Base-by-base conservation (phyloP, 768 basidiomycete species). In the Pisolithus marmoratus region DNA sequence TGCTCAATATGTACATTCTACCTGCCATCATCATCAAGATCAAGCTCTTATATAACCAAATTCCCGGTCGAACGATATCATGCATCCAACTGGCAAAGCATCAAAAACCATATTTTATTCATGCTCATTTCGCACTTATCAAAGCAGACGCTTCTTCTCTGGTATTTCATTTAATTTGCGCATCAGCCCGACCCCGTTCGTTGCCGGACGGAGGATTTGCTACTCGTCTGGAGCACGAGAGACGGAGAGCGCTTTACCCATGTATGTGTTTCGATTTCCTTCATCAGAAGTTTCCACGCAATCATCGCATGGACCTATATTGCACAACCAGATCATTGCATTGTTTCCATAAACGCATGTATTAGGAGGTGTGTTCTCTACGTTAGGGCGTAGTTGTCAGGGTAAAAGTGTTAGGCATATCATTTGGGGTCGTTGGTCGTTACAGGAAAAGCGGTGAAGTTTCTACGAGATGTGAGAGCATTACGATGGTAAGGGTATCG, bases 51-150 rank as follows among this genome's bases (percentile, higher is more conserved):
- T 58, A 47, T 58, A 54, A 49, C 31, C 63, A 58, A 50, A 46
- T 55, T 55, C 63, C 56, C 46, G 58, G n/a, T 45, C 57, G 64
- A 59, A 62, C 62, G 62, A 68, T 70, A 58, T 68, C 54, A 44
- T 17, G 64, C 66, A 70, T 69, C 58, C 52, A 70, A 70, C 54
- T 64, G 56, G 62, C 61, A 47, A 34, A 34, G 34, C 34, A 52
- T 48, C 50, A 58, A 60, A 38, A 62, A 51, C 60, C 55, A 60
- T 53, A 65, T 66, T 63, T 68, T 53, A 67, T 57, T 59, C 62
- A 58, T 66, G 65, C 65, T 66, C 60, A 66, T 66, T 66, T 66
- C 27, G 63, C 62, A 66, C 53, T 24, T 52, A 68, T 68, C 61
- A 57, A 62, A 29, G 57, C 60, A 51, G 42, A 19, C 55, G 58